These are phyloP conservation scores for Elongisporangium prolatum DNA, from an alignment of 352 stramenopile genomes.

Conservation along the genomic window DNA sequence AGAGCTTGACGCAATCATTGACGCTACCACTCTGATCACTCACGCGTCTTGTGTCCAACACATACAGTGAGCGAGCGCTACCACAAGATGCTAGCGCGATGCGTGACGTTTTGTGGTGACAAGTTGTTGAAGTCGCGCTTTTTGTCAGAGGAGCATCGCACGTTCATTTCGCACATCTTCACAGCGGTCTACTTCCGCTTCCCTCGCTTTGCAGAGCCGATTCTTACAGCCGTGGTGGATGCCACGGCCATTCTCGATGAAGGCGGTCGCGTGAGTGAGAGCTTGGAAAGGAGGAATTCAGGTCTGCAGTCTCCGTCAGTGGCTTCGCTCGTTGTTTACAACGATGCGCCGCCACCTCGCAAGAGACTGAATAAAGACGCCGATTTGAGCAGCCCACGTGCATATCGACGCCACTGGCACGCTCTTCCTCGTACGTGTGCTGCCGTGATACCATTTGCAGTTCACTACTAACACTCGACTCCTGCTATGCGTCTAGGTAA, in stretches of 20 bases:
- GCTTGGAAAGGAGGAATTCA: no score
- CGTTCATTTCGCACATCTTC: conserved; percentile 72
- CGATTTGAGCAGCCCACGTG: conserved; percentile 34
- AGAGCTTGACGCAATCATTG: no score
- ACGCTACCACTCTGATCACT: no score
- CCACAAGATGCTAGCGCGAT: conserved; percentile 49
- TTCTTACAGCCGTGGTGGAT: conserved; percentile 52
- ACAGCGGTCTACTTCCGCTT: conserved; percentile 70
- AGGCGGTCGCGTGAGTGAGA: no score
- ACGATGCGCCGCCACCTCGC: conserved; percentile 5
- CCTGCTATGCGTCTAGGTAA: no score
- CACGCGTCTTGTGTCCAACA: conserved; percentile 1
- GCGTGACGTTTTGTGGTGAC: conserved; percentile 45
- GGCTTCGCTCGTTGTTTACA: conserved; percentile 1
- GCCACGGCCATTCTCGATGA: conserved; percentile 53
- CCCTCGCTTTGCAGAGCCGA: conserved; percentile 27
- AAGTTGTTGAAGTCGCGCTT: conserved; percentile 68
- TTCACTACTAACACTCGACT: no score
- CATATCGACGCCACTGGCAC: conserved; percentile 56
- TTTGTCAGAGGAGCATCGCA: conserved; percentile 64
- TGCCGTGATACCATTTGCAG: no score
- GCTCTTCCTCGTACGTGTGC: conserved; percentile 27
- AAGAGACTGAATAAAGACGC: conserved; percentile 10
- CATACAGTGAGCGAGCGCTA: conserved; percentile 55
- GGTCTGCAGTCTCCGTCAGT: no score